A percentile compares a stretch with the other conserved stretches of the same genome.
Evolutionary conservation across 352 stramenopile species (phyloP).

Genomic region (Peronospora belbahrii): DNA sequence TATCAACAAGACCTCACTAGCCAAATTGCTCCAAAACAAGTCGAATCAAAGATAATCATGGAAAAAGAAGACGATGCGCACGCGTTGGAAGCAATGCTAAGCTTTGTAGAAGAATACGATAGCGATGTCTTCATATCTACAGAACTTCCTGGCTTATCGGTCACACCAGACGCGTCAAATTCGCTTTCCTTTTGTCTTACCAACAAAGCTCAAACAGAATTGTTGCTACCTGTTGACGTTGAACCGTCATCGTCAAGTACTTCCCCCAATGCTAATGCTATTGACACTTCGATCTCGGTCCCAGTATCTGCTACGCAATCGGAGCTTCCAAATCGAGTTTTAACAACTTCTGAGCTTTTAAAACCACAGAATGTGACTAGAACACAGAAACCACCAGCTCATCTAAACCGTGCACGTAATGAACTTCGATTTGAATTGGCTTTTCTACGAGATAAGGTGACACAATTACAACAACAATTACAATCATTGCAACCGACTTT

Average conservation of each 20-base stretch:
- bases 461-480: conserved; percentile 37
- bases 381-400: conserved; percentile 25
- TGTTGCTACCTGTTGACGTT: background rate
- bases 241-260: background rate
- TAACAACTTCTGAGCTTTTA: background rate
- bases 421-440: conserved; percentile 51
- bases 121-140: conserved; percentile 7
- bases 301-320: background rate
- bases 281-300: conserved; percentile 1
- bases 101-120: conserved; percentile 25
- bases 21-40: conserved; percentile 17
- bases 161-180: conserved; percentile 13
- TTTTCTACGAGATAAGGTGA: conserved; percentile 68
- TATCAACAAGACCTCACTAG: conserved; percentile 1
- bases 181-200: conserved; percentile 9
- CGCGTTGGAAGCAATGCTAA: conserved; percentile 23
- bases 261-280: conserved; percentile 2
- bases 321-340: too few relatives aligned
- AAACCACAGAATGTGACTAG: conserved; percentile 11
- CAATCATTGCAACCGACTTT: conserved; percentile 23
- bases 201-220: background rate
- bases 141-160: conserved; percentile 10
- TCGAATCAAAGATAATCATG: conserved; percentile 18
- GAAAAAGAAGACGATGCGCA: conserved; percentile 21
- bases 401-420: conserved; percentile 26